These are phyloP conservation scores for Omphalea diandra DNA, from an alignment of 441 rosid species.

Conservation along the genomic window DNA sequence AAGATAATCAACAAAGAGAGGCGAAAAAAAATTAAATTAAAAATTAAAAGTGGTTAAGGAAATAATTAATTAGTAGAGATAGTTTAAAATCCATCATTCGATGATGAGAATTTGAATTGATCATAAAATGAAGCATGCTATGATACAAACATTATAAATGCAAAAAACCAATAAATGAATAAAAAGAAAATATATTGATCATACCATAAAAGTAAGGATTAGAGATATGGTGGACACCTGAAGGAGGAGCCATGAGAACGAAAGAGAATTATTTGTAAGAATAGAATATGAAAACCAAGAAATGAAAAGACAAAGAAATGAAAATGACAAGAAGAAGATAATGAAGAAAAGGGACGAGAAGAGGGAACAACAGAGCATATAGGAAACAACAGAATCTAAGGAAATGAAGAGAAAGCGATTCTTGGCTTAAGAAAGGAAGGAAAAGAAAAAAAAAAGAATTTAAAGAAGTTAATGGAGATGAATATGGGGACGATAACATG, in stretches of 20 bases:
- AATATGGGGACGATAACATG: too few species aligned
- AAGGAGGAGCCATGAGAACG: constrained; percentile 56
- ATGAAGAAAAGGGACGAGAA: neutral
- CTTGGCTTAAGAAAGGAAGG: too few species aligned
- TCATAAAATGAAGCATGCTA: neutral
- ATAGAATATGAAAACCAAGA: constrained; percentile 12
- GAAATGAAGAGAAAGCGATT: constrained; percentile 53
- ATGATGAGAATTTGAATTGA: too few species aligned
- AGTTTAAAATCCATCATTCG: neutral
- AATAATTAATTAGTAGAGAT: too few species aligned
- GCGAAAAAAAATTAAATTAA: too few species aligned
- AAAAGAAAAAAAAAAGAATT: too few species aligned
- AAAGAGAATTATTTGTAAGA: constrained; percentile 13
- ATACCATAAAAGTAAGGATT: constrained; percentile 81
- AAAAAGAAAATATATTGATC: constrained; percentile 8
- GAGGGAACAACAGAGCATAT: constrained; percentile 34
- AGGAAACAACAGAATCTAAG: constrained; percentile 48
- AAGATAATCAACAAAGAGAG: constrained; percentile 1
- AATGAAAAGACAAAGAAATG: constrained; percentile 29
- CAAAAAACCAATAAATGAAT: neutral
- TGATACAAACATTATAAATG: constrained; percentile 6
- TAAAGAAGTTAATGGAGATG: too few species aligned
- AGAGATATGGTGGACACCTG: constrained; percentile 58
- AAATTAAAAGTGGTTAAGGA: too few species aligned
- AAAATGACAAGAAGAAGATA: constrained; percentile 33